Evolutionary conservation across 495 filamentous ascomycete species (phyloP).

Genomic region (Tuber aestivum): DNA sequence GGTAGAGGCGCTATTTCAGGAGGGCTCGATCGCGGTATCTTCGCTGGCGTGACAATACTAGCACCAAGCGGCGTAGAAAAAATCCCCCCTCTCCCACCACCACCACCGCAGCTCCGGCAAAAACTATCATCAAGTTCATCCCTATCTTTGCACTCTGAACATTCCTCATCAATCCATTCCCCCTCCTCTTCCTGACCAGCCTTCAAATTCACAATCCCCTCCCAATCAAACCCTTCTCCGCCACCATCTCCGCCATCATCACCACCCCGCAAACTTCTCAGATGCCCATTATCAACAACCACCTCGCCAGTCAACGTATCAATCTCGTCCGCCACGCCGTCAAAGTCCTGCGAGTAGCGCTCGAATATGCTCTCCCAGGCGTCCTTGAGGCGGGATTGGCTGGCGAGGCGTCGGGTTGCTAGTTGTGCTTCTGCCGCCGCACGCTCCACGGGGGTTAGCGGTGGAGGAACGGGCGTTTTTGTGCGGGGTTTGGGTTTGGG

Average conservation of each 20-base stretch:
- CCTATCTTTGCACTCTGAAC: slow-evolving; percentile 16
- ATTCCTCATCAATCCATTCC: slow-evolving; percentile 12
- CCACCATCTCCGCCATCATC: slow-evolving; percentile 1
- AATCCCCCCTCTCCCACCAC: neutral
- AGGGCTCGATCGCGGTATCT: neutral
- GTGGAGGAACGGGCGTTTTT: neutral
- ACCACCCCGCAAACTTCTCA: slow-evolving; percentile 18
- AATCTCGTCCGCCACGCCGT: slow-evolving; percentile 73
- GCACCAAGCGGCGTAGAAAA: neutral
- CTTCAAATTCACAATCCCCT: slow-evolving; percentile 3
- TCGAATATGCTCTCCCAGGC: slow-evolving; percentile 80
- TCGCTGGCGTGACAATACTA: neutral
- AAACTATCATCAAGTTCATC: slow-evolving; percentile 30
- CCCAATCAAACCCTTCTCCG: slow-evolving; percentile 8
- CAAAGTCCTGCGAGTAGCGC: slow-evolving; percentile 80
- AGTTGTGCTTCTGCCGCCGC: slow-evolving; percentile 22
- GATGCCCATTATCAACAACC: slow-evolving; percentile 80
- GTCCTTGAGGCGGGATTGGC: slow-evolving; percentile 58
- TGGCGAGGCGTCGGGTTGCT: slow-evolving; percentile 17
- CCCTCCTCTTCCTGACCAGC: neutral
- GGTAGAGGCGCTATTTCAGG: neutral
- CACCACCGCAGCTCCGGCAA: slow-evolving; percentile 14
- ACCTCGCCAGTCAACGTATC: slow-evolving; percentile 71
- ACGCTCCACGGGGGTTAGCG: neutral
- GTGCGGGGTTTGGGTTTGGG: neutral